Evolutionary conservation across 169 alveolate genomes (phyloP).

Genomic region (Babesia gibsoni): DNA sequence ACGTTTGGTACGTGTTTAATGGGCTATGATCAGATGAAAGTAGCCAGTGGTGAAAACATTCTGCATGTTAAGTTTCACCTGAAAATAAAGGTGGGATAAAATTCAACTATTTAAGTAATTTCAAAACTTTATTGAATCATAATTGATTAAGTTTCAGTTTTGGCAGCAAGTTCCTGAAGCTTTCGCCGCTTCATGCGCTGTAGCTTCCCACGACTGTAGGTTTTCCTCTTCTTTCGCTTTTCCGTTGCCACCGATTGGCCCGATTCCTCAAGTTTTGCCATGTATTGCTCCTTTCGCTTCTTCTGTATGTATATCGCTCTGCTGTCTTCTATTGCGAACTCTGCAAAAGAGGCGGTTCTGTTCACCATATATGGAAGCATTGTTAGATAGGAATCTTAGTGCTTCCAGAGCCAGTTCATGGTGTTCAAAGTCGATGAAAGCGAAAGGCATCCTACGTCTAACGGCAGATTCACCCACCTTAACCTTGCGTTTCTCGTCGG

Average conservation of each 20-base stretch:
- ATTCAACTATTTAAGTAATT: slow-evolving; percentile 15
- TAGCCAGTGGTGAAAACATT: no score
- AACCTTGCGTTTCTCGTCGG: slow-evolving; percentile 57
- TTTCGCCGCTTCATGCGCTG: slow-evolving; percentile 60
- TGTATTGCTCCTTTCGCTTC: slow-evolving; percentile 46
- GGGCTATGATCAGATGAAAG: no score
- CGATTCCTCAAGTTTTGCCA: neutral
- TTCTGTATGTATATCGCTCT: slow-evolving; percentile 41
- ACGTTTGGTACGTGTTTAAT: no score
- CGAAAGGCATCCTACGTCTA: slow-evolving; percentile 55
- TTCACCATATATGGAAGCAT: slow-evolving; percentile 25
- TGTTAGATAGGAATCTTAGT: slow-evolving; percentile 40
- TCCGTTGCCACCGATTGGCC: neutral
- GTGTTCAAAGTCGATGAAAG: slow-evolving; percentile 52
- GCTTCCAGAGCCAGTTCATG: slow-evolving; percentile 56
- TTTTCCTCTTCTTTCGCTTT: slow-evolving; percentile 26
- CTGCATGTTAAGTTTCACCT: no score
- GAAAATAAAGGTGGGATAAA: slow-evolving; percentile 31
- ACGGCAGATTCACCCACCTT: slow-evolving; percentile 29
- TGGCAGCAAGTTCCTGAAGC: neutral
- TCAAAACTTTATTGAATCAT: no score
- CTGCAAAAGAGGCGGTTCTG: slow-evolving; percentile 34
- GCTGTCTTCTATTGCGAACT: slow-evolving; percentile 60
- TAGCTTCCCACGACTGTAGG: slow-evolving; percentile 56
- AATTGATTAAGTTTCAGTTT: no score